Percentiles rank a stretch among this genome's conserved stretches.
Evolutionary conservation across 2,329 filamentous ascomycete genomes (phyloP).

Genomic region (Trichoderma sp.): DNA sequence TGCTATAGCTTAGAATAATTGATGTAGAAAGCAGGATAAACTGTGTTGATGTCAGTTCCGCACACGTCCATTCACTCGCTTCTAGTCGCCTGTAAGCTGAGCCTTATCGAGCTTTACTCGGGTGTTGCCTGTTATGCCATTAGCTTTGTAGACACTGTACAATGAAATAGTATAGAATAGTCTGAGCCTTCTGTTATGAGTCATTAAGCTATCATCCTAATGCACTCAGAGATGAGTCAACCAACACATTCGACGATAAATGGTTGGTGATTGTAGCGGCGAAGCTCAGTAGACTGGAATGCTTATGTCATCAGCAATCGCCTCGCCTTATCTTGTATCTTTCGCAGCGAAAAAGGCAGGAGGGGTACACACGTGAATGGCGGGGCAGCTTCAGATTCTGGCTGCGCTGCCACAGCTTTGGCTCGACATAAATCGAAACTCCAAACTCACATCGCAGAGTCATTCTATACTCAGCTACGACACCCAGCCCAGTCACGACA

Average conservation of each 20-base stretch:
- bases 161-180: background rate
- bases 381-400: constrained; percentile 1
- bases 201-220: background rate
- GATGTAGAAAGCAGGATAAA: background rate
- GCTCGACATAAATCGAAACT: background rate
- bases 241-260: background rate
- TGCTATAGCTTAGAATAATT: background rate
- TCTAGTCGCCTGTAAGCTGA: background rate
- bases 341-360: background rate
- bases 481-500: background rate
- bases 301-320: background rate
- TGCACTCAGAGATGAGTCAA: background rate
- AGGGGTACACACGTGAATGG: background rate
- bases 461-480: background rate
- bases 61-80: background rate
- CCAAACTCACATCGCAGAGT: background rate
- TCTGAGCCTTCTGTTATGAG: background rate
- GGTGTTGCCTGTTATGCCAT: background rate
- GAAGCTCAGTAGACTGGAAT: background rate
- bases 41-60: background rate
- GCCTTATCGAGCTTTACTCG: too few species aligned
- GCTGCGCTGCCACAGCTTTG: background rate
- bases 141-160: background rate
- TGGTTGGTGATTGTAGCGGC: background rate
- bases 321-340: background rate